Evolutionary conservation across 805 yeast species (phyloP).

Genomic region (Yarrowia osloensis): DNA sequence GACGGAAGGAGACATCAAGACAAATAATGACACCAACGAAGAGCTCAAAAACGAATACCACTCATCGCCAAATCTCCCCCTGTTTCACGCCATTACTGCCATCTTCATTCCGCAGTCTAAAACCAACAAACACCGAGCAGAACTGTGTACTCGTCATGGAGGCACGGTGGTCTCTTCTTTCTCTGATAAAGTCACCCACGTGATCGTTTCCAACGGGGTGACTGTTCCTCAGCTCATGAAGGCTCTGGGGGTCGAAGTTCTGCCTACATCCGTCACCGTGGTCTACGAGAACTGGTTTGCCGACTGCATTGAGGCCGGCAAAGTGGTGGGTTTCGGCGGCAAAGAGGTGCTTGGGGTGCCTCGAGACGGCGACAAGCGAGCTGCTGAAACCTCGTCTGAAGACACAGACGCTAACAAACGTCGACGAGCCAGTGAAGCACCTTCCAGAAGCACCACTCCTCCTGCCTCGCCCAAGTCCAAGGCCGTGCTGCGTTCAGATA

Average conservation of each 20-base stretch:
- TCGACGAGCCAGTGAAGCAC: background rate
- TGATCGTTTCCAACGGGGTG: background rate
- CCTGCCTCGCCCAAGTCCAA: conserved; percentile 21
- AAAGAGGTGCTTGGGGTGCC: background rate
- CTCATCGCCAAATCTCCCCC: background rate
- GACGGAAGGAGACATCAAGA: background rate
- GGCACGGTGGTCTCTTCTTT: background rate
- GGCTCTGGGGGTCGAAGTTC: background rate
- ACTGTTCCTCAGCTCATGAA: conserved; percentile 8
- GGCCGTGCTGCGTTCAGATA: background rate
- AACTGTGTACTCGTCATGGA: background rate
- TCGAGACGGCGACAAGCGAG: background rate
- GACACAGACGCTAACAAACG: background rate
- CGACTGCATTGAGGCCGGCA: conserved; percentile 27
- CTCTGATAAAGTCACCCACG: conserved; percentile 5
- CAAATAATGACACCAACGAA: too few relatives aligned
- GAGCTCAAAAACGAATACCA: background rate
- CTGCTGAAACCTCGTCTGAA: background rate
- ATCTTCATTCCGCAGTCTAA: background rate
- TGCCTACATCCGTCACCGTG: background rate
- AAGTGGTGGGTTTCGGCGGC: background rate
- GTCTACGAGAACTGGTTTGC: conserved; percentile 27
- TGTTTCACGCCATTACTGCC: background rate
- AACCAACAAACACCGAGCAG: background rate
- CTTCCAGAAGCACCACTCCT: conserved; percentile 10